Percentiles rank a stretch among this genome's conserved stretches.
Evolutionary conservation across 208 protist species (phyloP).

Genomic region (Trypanosoma caninum): DNA sequence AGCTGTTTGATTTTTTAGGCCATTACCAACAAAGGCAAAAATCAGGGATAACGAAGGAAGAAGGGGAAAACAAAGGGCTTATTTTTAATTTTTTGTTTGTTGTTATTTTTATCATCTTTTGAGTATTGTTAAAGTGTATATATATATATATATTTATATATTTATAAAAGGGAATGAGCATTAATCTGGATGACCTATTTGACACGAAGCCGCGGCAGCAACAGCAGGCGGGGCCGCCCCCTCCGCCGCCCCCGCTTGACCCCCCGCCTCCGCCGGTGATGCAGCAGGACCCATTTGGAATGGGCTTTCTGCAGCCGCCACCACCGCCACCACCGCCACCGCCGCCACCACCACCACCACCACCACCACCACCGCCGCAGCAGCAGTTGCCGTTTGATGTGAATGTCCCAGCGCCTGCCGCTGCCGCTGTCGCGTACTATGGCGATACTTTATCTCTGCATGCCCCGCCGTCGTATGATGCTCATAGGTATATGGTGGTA

Average conservation of each 20-base stretch:
- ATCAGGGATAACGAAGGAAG: no score
- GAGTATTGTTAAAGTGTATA: no score
- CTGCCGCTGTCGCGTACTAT: neutral
- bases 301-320: neutral
- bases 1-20: no score
- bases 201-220: conserved; percentile 26
- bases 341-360: neutral
- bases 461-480: neutral
- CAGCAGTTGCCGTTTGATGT: neutral
- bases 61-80: no score
- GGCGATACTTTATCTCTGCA: neutral
- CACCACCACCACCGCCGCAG: neutral
- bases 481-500: neutral
- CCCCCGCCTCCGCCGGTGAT: conserved; percentile 23
- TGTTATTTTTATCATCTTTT: no score
- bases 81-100: no score
- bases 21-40: no score
- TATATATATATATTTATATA: conserved; percentile 3
- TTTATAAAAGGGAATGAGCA: conserved; percentile 11
- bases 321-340: conserved; percentile 22
- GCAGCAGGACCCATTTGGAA: conserved; percentile 18
- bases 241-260: conserved; percentile 21
- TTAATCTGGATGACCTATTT: conserved; percentile 78
- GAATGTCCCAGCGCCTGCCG: neutral
- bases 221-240: neutral